Conservation (phyloP, 2,329 filamentous ascomycete species). For the Domatiomyces globalis region DNA sequence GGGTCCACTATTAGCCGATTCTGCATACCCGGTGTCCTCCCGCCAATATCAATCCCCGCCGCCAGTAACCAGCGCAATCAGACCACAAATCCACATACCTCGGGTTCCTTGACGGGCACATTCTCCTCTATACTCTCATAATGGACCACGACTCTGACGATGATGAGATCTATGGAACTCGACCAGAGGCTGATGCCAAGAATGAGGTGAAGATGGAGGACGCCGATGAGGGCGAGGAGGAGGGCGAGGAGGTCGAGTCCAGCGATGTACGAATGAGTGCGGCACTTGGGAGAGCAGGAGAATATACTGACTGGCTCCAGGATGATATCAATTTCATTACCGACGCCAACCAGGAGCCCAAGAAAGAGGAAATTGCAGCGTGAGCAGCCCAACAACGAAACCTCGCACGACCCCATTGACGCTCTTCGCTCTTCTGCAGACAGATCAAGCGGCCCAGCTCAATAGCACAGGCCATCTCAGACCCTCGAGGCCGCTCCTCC, state of each 20-base stretch:
- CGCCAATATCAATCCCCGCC: too few relatives aligned
- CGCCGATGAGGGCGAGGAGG: slow-evolving; percentile 8
- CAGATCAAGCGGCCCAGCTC: slow-evolving; percentile 24
- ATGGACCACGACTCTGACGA: slow-evolving; percentile 1
- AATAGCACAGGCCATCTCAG: slow-evolving; percentile 25
- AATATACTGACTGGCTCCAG: slow-evolving; percentile 21
- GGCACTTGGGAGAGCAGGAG: slow-evolving; percentile 28
- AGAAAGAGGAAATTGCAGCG: slow-evolving; percentile 17
- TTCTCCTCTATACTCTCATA: not conserved
- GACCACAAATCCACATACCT: not conserved
- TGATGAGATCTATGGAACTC: not conserved
- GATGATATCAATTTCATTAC: slow-evolving; percentile 38
- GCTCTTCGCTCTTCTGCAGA: slow-evolving; percentile 10
- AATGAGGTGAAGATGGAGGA: not conserved
- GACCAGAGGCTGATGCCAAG: not conserved
- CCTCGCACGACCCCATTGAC: slow-evolving; percentile 10
- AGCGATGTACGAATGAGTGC: slow-evolving; percentile 23
- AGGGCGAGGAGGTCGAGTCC: slow-evolving; percentile 19
- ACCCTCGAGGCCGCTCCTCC: slow-evolving; percentile 23
- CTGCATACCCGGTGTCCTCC: too few relatives aligned
- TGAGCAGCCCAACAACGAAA: slow-evolving; percentile 23
- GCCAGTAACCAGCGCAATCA: not conserved
- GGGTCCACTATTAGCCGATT: not conserved
- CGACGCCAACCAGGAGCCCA: slow-evolving; percentile 31
- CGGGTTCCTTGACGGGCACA: not conserved